phyloP scores from a whole-genome alignment of 495 filamentous ascomycete species.

The Hypomontagnella monticulosa region DNA sequence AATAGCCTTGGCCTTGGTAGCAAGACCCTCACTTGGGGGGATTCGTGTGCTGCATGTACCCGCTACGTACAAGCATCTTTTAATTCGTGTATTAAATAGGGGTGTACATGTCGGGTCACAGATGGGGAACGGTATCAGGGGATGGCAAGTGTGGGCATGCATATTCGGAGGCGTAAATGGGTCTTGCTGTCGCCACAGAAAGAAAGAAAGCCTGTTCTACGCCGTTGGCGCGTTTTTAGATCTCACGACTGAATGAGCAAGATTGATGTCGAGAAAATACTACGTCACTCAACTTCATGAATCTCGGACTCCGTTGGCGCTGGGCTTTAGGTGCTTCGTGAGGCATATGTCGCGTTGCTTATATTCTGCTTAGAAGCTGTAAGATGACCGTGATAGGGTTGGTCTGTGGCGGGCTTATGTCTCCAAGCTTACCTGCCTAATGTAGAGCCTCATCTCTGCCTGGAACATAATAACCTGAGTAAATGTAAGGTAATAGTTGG shows the following conservation, averaged over 20 bases:
- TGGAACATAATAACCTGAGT: too few species aligned
- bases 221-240: slow-evolving; percentile 16
- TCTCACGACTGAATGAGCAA: slow-evolving; percentile 23
- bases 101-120: slow-evolving; percentile 8
- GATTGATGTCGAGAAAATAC: slow-evolving; percentile 32
- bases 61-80: slow-evolving; percentile 2
- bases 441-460: too few species aligned
- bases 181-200: neutral
- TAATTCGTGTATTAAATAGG: slow-evolving; percentile 33
- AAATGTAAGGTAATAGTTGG: too few species aligned
- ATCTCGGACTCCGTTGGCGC: too few species aligned
- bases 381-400: too few species aligned
- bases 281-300: slow-evolving; percentile 16
- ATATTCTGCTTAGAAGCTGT: too few species aligned
- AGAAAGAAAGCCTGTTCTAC: slow-evolving; percentile 3
- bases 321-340: too few species aligned
- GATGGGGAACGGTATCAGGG: slow-evolving; percentile 18
- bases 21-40: neutral
- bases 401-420: too few species aligned
- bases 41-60: neutral
- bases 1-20: neutral
- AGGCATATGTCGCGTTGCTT: too few species aligned
- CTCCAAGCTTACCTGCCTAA: too few species aligned
- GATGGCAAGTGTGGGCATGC: slow-evolving; percentile 12
- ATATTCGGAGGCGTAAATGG: slow-evolving; percentile 28